Evolutionary conservation across 1,284 basidiomycete genomes (phyloP), one percentile per base, ranked within the genome.

Genomic region (Ustilago curta): DNA sequence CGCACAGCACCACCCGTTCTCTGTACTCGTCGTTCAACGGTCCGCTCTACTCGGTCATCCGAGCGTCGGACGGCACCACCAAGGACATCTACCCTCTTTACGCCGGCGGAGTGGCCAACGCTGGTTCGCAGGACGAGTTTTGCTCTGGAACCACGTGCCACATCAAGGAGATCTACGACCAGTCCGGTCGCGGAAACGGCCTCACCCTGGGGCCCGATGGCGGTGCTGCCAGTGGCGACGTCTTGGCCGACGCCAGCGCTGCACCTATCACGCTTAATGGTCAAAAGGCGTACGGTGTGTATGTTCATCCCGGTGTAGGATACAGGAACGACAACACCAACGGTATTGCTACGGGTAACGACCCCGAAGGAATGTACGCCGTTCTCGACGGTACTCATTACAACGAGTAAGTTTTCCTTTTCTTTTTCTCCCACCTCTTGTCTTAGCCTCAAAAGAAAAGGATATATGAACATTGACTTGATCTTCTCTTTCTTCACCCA

Each of bases 241-340:
- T 18, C 1, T 56, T 63, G 14, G 59, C 66, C 19, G 31, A 21
- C 8, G 66, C 66, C 8, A 29, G 27, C 5, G 55, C 55, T 3
- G 66, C 66, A 9, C 59, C 66, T 2, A 14, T 69, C 21, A 59
- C 59, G 1, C 43, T 69, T 6, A 31, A 29, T 14, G 66, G 66
- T 2, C 50, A 55, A 25, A 69, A 69, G 45, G 66, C 42, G 12
- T 69, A 69, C 42, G 66, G 66, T 55, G 66, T 70, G 23, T 70
- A 47, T 32, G 42, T 59, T 11, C 7, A 18, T 2, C 59, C 66
- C 2, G 60, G 60, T 21, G 51, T 59, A 1, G 66, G 66, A 4
- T 69, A 69, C 59, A 32, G 66, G 3, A 69, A 69, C 47, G 66
- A 69, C 21, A 55, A 62, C 42, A 69, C 66, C 0, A 63, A 69